Base-by-base conservation (phyloP, 345 rosid species). In the Draba incana region DNA sequence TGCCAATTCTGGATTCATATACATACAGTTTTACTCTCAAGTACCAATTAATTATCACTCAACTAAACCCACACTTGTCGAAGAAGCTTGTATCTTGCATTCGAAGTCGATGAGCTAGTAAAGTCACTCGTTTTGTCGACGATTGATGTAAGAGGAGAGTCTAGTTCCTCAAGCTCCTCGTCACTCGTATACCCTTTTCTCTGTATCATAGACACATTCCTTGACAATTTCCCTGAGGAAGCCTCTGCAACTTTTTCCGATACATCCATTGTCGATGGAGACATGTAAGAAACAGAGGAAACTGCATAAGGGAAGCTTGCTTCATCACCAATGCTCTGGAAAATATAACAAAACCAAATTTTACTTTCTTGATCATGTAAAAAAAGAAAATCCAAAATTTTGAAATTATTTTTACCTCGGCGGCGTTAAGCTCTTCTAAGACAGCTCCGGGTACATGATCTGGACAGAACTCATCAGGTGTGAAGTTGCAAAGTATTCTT, bases 381-480 rank as follows among this genome's bases (percentile, higher is more conserved):
- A 38, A 6, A 51, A 25, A 52, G 3, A 62, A 31, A 62, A 44
- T 24, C 31, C 9, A 7, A 46, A 54, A 0, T 59, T 31, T 14
- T 2, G 37, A 66, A 13, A 33, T 30, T 31, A 35, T 39, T 15
- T 74, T 62, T 78, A 95, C 99, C 89, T 92, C 97, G 0, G 94
- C 92, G 74, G 94, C 88, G 76, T 89, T 88, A 54, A 95, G 75
- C 64, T 88, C 96, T 81, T 92, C 99, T 57, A 95, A 57, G 69
- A 92, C 87, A 77, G 95, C 85, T 75, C 96, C 98, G 1, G 96
- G 94, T 59, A 92, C 92, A 69, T 88, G 65, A 78, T 95, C 98
- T 1, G 94, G 96, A 77, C 99, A 92, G 77, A 95, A 95, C 71
- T 95, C 98, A 67, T 95, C 98, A 1, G 98, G 98, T 43, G 96